Evolutionary conservation across 2,329 filamentous ascomycete genomes (phyloP).

Genomic region (Venturia nashicola): DNA sequence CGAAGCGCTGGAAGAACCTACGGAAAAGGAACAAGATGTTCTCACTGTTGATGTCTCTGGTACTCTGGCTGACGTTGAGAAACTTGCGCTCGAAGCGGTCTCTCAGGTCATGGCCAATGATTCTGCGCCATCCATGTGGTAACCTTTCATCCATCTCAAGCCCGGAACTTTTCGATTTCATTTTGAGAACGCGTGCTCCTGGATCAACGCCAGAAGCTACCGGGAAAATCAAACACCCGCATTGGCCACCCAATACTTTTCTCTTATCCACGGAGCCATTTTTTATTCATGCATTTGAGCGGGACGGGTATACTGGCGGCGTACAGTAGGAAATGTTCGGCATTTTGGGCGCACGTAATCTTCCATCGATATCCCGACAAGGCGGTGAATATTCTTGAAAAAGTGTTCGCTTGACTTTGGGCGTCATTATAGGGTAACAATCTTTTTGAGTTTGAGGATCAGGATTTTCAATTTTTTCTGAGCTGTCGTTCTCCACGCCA

Average conservation of each 20-base stretch:
- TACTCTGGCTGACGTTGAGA: conserved; percentile 26
- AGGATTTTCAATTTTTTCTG: neutral
- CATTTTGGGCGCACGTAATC: neutral
- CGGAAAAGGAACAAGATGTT: conserved; percentile 20
- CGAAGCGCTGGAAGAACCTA: conserved; percentile 70
- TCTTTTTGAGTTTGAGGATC: neutral
- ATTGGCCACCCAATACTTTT: neutral
- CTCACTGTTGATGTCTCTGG: conserved; percentile 34
- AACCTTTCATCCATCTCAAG: neutral
- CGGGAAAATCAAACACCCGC: neutral
- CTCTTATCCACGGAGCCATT: neutral
- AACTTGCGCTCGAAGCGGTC: conserved; percentile 18
- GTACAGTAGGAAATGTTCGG: neutral
- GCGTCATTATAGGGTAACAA: neutral
- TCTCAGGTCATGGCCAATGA: neutral
- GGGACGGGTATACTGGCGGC: neutral
- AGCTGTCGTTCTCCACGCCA: neutral
- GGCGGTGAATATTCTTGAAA: neutral
- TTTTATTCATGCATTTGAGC: neutral
- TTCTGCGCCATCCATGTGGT: neutral
- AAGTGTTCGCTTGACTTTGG: neutral
- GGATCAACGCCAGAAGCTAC: neutral
- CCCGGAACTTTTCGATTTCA: neutral
- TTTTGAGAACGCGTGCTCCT: neutral
- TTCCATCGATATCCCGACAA: neutral